Conservation (phyloP, 2,329 filamentous ascomycete genomes). For the Epichloe sylvatica region DNA sequence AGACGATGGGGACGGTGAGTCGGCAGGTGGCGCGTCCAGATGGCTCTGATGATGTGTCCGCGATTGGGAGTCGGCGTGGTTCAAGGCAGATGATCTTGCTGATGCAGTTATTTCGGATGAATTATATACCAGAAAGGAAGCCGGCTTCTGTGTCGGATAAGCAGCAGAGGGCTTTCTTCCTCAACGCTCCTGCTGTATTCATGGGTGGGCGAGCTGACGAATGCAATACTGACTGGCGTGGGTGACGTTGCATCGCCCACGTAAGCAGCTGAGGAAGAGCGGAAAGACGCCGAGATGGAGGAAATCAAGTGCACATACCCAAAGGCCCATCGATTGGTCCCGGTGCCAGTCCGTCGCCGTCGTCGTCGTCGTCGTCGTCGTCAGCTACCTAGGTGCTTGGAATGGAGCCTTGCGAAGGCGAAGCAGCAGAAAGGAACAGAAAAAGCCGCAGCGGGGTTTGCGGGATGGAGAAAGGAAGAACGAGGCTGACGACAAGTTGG, state of each 20-base stretch:
- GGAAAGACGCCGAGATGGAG: too few species aligned
- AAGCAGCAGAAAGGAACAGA: background rate
- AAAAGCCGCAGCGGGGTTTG: background rate
- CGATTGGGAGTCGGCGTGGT: background rate
- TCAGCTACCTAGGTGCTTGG: background rate
- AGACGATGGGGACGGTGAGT: constrained; percentile 30
- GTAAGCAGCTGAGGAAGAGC: constrained; percentile 1
- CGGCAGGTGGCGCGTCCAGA: constrained; percentile 35
- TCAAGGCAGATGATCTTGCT: background rate
- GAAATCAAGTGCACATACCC: background rate
- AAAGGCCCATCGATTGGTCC: background rate
- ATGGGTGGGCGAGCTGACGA: constrained; percentile 6
- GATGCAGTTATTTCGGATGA: background rate
- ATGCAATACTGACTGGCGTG: constrained; percentile 3
- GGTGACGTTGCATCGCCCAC: background rate
- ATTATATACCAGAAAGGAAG: background rate
- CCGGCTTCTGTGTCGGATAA: constrained; percentile 2
- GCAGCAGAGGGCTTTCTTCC: constrained; percentile 8
- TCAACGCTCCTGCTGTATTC: constrained; percentile 13
- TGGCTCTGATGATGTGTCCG: constrained; percentile 10
- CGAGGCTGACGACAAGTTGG: background rate
- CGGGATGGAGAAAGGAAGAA: background rate
- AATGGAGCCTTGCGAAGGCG: background rate
- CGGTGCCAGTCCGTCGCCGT: background rate
- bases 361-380: background rate